Evolutionary conservation across 139 green algal species (phyloP).

Genomic region (Coccomyxa sp.): DNA sequence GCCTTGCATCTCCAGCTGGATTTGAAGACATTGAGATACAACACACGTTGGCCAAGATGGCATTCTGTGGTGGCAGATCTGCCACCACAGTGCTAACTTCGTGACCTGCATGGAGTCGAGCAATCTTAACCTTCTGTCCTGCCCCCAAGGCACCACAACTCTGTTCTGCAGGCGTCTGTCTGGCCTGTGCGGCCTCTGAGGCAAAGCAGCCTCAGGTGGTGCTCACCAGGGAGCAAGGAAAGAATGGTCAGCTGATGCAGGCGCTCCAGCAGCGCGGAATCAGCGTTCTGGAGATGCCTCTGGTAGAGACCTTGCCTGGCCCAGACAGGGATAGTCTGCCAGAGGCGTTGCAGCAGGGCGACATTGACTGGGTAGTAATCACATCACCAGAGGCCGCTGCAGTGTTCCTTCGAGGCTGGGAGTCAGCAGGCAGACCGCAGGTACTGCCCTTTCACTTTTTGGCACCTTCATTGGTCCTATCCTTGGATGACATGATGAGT

Average conservation of each 20-base stretch:
- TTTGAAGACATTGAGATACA: no score
- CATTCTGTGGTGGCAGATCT: no score
- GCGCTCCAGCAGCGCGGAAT: constrained; percentile 42
- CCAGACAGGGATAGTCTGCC: constrained; percentile 48
- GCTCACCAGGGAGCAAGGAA: constrained; percentile 79
- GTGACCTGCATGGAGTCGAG: no score
- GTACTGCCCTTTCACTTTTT: neutral
- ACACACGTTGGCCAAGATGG: no score
- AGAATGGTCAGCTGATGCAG: constrained; percentile 72
- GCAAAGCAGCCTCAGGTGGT: constrained; percentile 49
- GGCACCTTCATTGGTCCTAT: neutral
- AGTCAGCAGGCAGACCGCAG: constrained; percentile 50
- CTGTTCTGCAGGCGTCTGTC: no score
- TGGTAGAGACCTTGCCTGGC: constrained; percentile 71
- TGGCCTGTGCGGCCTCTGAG: no score
- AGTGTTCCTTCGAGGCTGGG: constrained; percentile 84
- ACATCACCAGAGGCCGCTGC: constrained; percentile 82
- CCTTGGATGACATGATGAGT: neutral
- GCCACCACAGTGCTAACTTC: no score
- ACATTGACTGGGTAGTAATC: constrained; percentile 76
- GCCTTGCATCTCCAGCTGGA: no score
- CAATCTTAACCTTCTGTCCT: no score
- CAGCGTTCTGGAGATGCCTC: constrained; percentile 66
- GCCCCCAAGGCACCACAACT: no score
- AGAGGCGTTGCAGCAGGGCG: neutral